A percentile compares a stretch with the other conserved stretches of the same genome.
Conservation (phyloP, 108 stramenopile genomes). For the Fragilaria crotonensis region DNA sequence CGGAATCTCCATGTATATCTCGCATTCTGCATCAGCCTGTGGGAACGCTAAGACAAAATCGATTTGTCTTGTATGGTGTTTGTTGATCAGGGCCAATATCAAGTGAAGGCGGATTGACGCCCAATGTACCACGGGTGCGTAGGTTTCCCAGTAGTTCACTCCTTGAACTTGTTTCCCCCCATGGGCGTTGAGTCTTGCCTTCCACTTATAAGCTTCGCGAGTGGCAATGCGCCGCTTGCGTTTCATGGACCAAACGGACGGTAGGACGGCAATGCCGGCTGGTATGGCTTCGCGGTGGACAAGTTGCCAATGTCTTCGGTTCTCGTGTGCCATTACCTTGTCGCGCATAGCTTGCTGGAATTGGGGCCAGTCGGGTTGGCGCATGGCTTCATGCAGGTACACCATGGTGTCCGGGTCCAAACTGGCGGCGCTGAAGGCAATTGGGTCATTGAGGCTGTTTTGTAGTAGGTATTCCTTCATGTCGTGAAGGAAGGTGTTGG, state of each 20-base stretch:
- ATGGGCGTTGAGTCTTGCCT: conserved; percentile 16
- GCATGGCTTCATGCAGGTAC: conserved; percentile 28
- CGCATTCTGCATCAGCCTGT: too few species aligned
- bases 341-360: conserved; percentile 13
- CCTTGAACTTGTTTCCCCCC: too few species aligned
- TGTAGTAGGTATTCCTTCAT: background rate
- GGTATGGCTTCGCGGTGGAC: background rate
- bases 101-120: too few species aligned
- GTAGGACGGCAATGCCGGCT: background rate
- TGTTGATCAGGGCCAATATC: too few species aligned
- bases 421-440: background rate
- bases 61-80: too few species aligned
- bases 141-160: too few species aligned
- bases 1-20: too few species aligned
- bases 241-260: conserved; percentile 20
- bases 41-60: too few species aligned
- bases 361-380: conserved; percentile 16
- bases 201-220: conserved; percentile 12
- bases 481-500: too few species aligned
- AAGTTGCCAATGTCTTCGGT: background rate
- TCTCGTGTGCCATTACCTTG: conserved; percentile 13
- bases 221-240: conserved; percentile 17
- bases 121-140: too few species aligned
- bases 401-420: conserved; percentile 31
- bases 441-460: background rate